Base-by-base conservation (phyloP, 108 stramenopile species). In the Cyclotella baltica region DNA sequence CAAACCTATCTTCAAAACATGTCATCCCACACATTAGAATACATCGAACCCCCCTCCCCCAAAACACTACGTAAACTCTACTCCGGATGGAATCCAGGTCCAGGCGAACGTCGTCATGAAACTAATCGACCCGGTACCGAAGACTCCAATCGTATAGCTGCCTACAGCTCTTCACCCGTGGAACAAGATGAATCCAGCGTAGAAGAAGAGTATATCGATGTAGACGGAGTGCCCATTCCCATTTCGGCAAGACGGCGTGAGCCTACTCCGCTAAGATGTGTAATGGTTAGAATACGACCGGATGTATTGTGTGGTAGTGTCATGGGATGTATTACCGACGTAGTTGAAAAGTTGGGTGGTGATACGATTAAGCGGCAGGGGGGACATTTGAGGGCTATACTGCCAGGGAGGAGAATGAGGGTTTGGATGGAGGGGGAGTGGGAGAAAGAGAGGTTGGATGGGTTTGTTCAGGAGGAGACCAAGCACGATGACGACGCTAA, bases 261-360 rank as follows among this genome's bases (percentile, higher is more conserved):
- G 67, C 72, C 76, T 47, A 63, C 69, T 27, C 94, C 95, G 0
- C 85, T 93, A 10, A 79, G 95, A 38, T 92, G 90, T 6, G 76
- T 92, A 36, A 69, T 90, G 6, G 88, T 93, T 64, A 86, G 92
- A 2, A 87, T 96, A 38, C 89, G 96, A 19, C 92, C 91, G 13
- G 96, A 96, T 86, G 91, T 96, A n/a, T 77, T 96, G 57, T 92
- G 90, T 48, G 87, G 84, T 47, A 57, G 81, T 22, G 81, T 83
- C 0, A 83, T 85, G 84, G 84, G 82, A 46, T 77, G 84, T 13
- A 34, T 85, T 3, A 61, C 83, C 30, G 74, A 64, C 25, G 37
- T 73, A 15, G 80, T 87, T 10, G 77, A 78, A 57, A 73, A 58
- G 30, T 23, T 78, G 13, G 84, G 84, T 35, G 80, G 87, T 25